Evolutionary conservation across 805 yeast species (phyloP).

Genomic region (Barnettozyma californica): DNA sequence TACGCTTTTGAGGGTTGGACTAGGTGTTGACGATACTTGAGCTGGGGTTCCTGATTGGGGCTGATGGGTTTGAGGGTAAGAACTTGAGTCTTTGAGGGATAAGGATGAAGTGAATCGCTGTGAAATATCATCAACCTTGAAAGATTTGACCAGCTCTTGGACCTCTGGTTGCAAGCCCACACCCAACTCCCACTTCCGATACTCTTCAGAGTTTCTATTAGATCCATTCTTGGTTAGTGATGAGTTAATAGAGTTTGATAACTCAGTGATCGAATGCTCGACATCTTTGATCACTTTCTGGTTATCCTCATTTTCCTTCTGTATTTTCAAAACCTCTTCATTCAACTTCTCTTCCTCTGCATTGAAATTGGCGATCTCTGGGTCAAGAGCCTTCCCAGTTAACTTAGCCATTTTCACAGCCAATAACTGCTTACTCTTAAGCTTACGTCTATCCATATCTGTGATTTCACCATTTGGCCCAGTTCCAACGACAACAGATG

Average conservation of each 20-base stretch:
- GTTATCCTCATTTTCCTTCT: slow-evolving; percentile 49
- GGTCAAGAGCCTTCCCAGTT: slow-evolving; percentile 64
- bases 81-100: not conserved
- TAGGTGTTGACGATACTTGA: slow-evolving; percentile 6
- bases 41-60: not conserved
- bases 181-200: slow-evolving; percentile 77
- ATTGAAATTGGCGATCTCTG: slow-evolving; percentile 29
- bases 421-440: slow-evolving; percentile 69
- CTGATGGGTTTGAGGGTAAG: slow-evolving; percentile 10
- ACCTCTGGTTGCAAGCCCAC: slow-evolving; percentile 59
- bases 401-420: slow-evolving; percentile 87
- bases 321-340: slow-evolving; percentile 45
- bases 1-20: slow-evolving; percentile 11
- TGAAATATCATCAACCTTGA: slow-evolving; percentile 16
- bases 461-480: slow-evolving; percentile 87
- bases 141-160: slow-evolving; percentile 20
- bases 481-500: slow-evolving; percentile 67
- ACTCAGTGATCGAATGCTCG: slow-evolving; percentile 61
- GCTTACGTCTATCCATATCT: slow-evolving; percentile 73
- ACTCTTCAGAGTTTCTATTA: slow-evolving; percentile 20
- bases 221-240: slow-evolving; percentile 15
- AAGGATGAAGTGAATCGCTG: slow-evolving; percentile 14
- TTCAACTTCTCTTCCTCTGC: slow-evolving; percentile 35
- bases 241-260: slow-evolving; percentile 38
- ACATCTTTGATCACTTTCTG: slow-evolving; percentile 62